These are phyloP conservation scores for Torrubiellomyces zombiae DNA, from an alignment of 2,329 filamentous ascomycete genomes.

Conservation along the genomic window DNA sequence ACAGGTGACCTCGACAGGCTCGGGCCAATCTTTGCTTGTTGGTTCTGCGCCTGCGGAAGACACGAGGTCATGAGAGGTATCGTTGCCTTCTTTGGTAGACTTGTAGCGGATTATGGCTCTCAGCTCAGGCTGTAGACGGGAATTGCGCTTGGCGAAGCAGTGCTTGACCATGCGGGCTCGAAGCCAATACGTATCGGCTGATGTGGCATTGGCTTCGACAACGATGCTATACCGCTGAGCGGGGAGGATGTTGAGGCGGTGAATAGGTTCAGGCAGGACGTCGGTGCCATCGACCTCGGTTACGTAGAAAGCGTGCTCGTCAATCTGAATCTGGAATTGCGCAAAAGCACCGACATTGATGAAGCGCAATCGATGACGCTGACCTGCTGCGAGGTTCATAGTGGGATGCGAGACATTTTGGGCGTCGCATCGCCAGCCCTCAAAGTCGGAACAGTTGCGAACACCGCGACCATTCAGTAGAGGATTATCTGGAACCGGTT, in stretches of 20 bases:
- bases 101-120: slow-evolving; percentile 16
- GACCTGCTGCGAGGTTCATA: slow-evolving; percentile 32
- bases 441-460: slow-evolving; percentile 17
- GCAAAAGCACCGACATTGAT: slow-evolving; percentile 57
- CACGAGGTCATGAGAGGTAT: too few species aligned
- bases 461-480: slow-evolving; percentile 40
- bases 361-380: slow-evolving; percentile 48
- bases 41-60: too few species aligned
- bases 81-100: fast-evolving
- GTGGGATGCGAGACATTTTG: slow-evolving; percentile 19
- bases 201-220: slow-evolving; percentile 40
- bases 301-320: slow-evolving; percentile 46
- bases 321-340: slow-evolving; percentile 54
- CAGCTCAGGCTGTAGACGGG: slow-evolving; percentile 13
- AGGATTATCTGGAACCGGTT: slow-evolving; percentile 48
- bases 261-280: slow-evolving; percentile 40
- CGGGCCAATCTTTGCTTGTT: slow-evolving; percentile 30
- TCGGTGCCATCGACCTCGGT: slow-evolving; percentile 57
- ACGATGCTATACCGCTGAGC: slow-evolving; percentile 57
- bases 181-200: slow-evolving; percentile 42
- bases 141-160: slow-evolving; percentile 19
- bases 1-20: slow-evolving; percentile 29
- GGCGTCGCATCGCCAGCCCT: slow-evolving; percentile 27
- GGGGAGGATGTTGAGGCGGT: slow-evolving; percentile 48
- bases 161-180: slow-evolving; percentile 31